Evolutionary conservation across 2,329 filamentous ascomycete genomes (phyloP).

Genomic region (Epichloe coenophiala): DNA sequence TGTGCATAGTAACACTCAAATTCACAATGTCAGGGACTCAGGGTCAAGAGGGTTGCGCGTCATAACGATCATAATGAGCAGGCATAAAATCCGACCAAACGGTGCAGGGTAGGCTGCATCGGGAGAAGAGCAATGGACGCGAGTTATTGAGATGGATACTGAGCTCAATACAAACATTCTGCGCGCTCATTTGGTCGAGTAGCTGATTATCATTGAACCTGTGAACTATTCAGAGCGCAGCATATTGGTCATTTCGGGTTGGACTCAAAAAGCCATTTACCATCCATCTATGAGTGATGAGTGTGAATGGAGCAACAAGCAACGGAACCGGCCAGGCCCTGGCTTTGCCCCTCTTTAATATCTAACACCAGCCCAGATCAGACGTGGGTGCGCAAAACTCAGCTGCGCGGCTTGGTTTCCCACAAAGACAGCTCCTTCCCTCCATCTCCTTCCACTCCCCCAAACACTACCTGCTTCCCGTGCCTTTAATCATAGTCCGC

Average conservation of each 20-base stretch:
- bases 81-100: background rate
- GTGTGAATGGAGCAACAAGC: too few species aligned
- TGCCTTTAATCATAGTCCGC: background rate
- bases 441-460: conserved; percentile 1
- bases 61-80: too few species aligned
- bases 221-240: too few species aligned
- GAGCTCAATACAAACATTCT: background rate
- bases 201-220: too few species aligned
- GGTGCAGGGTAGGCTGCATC: background rate
- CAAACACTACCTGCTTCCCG: background rate
- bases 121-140: too few species aligned
- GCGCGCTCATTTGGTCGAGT: too few species aligned
- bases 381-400: background rate
- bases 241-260: background rate
- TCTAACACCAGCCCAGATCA: background rate
- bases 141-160: background rate
- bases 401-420: conserved; percentile 1
- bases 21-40: too few species aligned
- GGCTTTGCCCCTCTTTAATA: conserved; percentile 1
- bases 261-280: too few species aligned
- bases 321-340: background rate
- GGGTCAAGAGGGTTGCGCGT: too few species aligned
- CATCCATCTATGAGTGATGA: too few species aligned
- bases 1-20: too few species aligned
- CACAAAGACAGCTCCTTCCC: conserved; percentile 4